Evolutionary conservation across 2,329 filamentous ascomycete species (phyloP), one percentile per base, ranked within the genome.

Genomic region (Fusarium hainanense): DNA sequence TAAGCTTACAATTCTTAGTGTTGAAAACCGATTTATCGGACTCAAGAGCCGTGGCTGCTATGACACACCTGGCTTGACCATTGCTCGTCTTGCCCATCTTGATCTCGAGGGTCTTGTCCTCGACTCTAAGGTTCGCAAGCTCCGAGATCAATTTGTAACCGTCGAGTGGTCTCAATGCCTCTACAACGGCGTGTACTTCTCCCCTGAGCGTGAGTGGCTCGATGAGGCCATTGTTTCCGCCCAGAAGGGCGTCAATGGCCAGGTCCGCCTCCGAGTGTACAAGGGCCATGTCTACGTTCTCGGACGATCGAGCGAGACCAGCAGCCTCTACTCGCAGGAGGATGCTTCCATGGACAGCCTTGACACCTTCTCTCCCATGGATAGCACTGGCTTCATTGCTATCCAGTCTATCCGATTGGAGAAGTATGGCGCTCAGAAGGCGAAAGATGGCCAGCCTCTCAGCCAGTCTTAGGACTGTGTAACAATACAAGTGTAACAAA

Each of bases 341-440:
- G 80, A 87, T 63, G 80, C 82, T 3, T 82, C 78, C 52, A 88
- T 88, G 67, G 85, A 77, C 71, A 83, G 82, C 75, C 84, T 90
- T 77, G 87, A 70, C 80, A 84, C 84, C 73, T 90, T 92, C 83
- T 86, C 85, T 69, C 87, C 83, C 69, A 92, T 93, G 90, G 92
- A 93, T 77, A 88, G 89, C 72, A 86, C 76, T 21, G 85, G 85
- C 27, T 90, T 90, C 77, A 89, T 95, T 77, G 85, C 49, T 81
- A 70, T 70, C 23, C 67, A 68, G 27, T 58, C 67, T 27, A 71
- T 70, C 37, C 68, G 68, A 42, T 25, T 91, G 54, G 83, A 89
- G 80, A 90, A 82, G 74, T 79, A 79, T 44, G 78, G 78, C 20
- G 63, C 27, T 25, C 59, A 66, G 46, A 81, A 79, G 74, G 77